These are phyloP conservation scores for Auricularia sp. DNA, from an alignment of 768 basidiomycete genomes.

Conservation along the genomic window DNA sequence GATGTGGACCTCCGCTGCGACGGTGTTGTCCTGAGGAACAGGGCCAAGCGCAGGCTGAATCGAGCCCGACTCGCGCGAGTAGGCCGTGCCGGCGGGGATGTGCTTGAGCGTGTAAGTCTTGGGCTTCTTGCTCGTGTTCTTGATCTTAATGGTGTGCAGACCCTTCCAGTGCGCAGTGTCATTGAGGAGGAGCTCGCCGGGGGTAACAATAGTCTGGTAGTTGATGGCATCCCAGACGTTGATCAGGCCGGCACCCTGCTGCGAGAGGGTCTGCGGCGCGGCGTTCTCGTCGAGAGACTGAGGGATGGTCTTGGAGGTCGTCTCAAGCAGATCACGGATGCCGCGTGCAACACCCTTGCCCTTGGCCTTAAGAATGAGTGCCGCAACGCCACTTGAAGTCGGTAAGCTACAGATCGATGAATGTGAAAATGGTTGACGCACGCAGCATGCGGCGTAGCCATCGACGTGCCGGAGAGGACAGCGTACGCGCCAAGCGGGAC, in stretches of 20 bases:
- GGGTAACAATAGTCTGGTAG: slow-evolving; percentile 18
- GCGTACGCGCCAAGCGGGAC: slow-evolving; percentile 7
- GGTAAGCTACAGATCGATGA: too few relatives aligned
- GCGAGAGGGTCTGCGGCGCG: not conserved
- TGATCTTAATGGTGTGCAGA: not conserved
- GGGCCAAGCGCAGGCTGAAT: not conserved
- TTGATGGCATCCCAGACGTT: slow-evolving; percentile 19
- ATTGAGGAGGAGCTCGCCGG: slow-evolving; percentile 27
- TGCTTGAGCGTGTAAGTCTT: slow-evolving; percentile 5
- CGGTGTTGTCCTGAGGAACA: not conserved
- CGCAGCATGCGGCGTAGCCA: slow-evolving; percentile 10
- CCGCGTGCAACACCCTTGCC: slow-evolving; percentile 1
- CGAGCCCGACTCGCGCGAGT: not conserved
- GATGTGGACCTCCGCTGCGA: slow-evolving; percentile 1
- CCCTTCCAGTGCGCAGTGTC: slow-evolving; percentile 10
- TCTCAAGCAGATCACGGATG: slow-evolving; percentile 7
- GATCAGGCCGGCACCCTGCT: slow-evolving; percentile 5
- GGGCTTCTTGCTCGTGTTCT: slow-evolving; percentile 5
- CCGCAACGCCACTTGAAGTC: not conserved
- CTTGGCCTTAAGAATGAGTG: slow-evolving; percentile 5
- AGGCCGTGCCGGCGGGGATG: slow-evolving; percentile 1
- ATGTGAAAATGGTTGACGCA: too few relatives aligned
- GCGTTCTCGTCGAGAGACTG: not conserved
- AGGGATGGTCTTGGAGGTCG: slow-evolving; percentile 2
- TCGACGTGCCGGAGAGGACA: slow-evolving; percentile 12